These are phyloP conservation scores for Whalleya microplaca DNA, from an alignment of 2,329 filamentous ascomycete genomes.

Conservation along the genomic window DNA sequence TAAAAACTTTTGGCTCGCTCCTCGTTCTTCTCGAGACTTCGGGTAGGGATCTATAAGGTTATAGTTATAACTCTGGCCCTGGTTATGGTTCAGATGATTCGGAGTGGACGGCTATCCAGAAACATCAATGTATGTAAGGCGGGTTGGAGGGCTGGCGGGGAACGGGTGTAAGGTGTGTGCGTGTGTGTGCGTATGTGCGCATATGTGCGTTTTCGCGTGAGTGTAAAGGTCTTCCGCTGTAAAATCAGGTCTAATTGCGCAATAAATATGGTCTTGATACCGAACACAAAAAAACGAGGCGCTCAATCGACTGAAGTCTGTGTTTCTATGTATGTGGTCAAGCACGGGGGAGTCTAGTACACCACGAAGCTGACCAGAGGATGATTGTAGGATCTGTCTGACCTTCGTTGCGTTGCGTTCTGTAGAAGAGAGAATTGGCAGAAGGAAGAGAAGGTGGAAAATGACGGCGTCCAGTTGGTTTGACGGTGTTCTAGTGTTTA, in stretches of 20 bases:
- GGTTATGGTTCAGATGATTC: background rate
- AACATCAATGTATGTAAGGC: background rate
- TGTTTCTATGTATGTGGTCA: slow-evolving; percentile 15
- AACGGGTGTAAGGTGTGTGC: background rate
- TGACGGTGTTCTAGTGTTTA: slow-evolving; percentile 9
- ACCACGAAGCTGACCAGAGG: slow-evolving; percentile 1
- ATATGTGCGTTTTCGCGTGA: background rate
- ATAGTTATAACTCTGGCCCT: no score
- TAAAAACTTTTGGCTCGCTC: no score
- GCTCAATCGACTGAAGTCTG: slow-evolving; percentile 10
- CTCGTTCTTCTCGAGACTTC: background rate
- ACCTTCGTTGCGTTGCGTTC: slow-evolving; percentile 7
- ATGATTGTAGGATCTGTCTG: slow-evolving; percentile 3
- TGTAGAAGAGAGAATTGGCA: slow-evolving; percentile 15
- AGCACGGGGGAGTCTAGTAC: slow-evolving; percentile 12
- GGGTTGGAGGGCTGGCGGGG: background rate
- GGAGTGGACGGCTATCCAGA: background rate
- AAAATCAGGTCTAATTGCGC: background rate
- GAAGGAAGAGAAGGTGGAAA: slow-evolving; percentile 15
- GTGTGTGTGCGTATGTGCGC: background rate
- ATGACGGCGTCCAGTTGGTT: slow-evolving; percentile 23
- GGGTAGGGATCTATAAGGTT: background rate
- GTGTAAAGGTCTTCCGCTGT: background rate
- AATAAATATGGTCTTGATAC: slow-evolving; percentile 8
- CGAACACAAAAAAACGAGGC: slow-evolving; percentile 11